A percentile compares a stretch with the other conserved stretches of the same genome.
Conservation (phyloP, 2,329 filamentous ascomycete species). For the Colletotrichum godetiae region DNA sequence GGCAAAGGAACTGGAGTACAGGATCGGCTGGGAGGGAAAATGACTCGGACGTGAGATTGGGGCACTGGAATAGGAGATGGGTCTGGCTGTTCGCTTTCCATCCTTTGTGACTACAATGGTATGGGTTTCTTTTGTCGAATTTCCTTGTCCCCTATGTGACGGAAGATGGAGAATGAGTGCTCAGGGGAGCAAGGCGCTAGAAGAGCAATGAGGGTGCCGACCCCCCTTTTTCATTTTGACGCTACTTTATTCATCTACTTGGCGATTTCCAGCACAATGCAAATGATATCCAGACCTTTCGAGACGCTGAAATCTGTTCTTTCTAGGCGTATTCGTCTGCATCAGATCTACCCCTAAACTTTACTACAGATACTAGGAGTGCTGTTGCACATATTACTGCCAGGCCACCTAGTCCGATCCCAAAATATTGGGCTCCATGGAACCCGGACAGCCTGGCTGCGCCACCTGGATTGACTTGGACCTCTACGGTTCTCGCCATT, state of each 20-base stretch:
- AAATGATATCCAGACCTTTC: neutral
- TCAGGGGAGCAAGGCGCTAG: neutral
- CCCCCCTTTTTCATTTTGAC: neutral
- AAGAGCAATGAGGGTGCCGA: neutral
- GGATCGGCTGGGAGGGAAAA: neutral
- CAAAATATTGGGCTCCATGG: conserved; percentile 53
- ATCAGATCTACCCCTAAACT: neutral
- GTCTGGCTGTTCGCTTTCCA: neutral
- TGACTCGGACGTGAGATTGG: neutral
- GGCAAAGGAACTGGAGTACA: neutral
- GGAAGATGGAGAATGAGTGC: neutral
- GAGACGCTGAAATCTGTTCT: neutral
- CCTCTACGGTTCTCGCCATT: conserved; percentile 72
- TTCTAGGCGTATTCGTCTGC: neutral
- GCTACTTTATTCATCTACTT: neutral
- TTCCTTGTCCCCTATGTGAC: neutral
- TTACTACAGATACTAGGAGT: neutral
- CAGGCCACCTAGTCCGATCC: conserved; percentile 46
- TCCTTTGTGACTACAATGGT: neutral
- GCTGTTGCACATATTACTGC: neutral
- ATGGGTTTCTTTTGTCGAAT: neutral
- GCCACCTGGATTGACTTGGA: conserved; percentile 43
- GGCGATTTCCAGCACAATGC: neutral
- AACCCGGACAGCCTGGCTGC: conserved; percentile 46
- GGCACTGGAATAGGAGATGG: neutral